These are phyloP conservation scores for Wickerhamomyces sydowiorum DNA, from an alignment of 805 yeast species.

Conservation along the genomic window DNA sequence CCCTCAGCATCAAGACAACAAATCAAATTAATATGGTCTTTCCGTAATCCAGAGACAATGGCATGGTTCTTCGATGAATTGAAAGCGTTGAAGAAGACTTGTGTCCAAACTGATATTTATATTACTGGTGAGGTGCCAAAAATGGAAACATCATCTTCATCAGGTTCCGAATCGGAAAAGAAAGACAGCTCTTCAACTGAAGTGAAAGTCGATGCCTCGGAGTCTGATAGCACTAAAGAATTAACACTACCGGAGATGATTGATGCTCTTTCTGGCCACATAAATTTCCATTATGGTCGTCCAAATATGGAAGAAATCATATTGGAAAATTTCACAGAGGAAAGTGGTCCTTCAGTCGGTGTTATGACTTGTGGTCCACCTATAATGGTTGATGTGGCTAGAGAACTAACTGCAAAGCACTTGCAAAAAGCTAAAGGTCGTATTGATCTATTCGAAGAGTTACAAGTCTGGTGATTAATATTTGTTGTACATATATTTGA, in stretches of 20 bases:
- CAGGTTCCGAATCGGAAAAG: too few species aligned
- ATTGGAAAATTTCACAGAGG: slow-evolving; percentile 27
- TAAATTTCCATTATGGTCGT: slow-evolving; percentile 34
- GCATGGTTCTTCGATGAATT: slow-evolving; percentile 43
- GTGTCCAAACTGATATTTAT: slow-evolving; percentile 29
- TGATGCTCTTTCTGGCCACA: background rate
- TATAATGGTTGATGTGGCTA: slow-evolving; percentile 47
- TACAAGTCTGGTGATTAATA: slow-evolving; percentile 55
- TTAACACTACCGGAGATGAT: background rate
- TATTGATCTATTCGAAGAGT: slow-evolving; percentile 69
- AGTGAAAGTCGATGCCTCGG: slow-evolving; percentile 4
- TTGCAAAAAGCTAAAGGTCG: slow-evolving; percentile 39
- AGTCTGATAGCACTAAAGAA: background rate
- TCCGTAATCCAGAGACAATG: slow-evolving; percentile 46
- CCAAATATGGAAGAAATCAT: slow-evolving; percentile 40
- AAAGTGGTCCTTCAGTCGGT: slow-evolving; percentile 36
- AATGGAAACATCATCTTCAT: too few species aligned
- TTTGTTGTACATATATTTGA: slow-evolving; percentile 7
- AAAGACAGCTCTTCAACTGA: slow-evolving; percentile 24
- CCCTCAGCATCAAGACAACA: slow-evolving; percentile 23
- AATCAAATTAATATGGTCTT: slow-evolving; percentile 56
- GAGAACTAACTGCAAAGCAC: slow-evolving; percentile 37
- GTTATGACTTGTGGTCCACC: slow-evolving; percentile 63
- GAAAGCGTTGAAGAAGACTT: slow-evolving; percentile 19
- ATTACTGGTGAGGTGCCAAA: slow-evolving; percentile 29